Base-by-base conservation (phyloP, 106 monocot genomes). In the Dendrobium nobile region DNA sequence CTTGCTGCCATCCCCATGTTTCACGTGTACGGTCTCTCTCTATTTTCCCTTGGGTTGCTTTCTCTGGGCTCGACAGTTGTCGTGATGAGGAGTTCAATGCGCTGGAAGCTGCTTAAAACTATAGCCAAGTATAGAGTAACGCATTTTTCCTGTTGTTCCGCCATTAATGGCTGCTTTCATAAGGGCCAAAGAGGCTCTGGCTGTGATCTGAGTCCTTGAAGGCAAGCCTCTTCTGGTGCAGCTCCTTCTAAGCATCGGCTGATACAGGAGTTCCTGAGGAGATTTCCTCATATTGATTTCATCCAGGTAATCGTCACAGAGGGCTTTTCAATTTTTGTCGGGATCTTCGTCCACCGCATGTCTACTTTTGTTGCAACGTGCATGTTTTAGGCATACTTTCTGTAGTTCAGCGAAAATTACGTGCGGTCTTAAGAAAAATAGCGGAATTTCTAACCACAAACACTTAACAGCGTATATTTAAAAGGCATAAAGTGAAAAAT, bases 1-100 rank as follows among this genome's bases (percentile, higher is more conserved):
- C 89, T 95, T 8, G 86, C 89, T 16, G 81, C 78, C 0, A 16
- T 95, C 11, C 95, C 95, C 0, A 95, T 95, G 92, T 95, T 95
- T 37, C 95, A 95, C 58, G 82, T 95, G 1, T 92, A 90, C 40
- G 95, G 95, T 0, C 75, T 95, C 9, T 87, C 91, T 0, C 87
- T 93, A 18, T 91, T 95, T 68, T 72, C 85, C 10, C 79, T 88
- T 5, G 95, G 93, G 10, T 83, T 92, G 22, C 80, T 91, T 5
- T 85, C 87, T 15, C 64, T 92, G 75, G 95, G 95, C 0, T 72
- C 92, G 0, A 85, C 15, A 19, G 79, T 95, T 15, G 89, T 95
- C 59, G 91, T 91, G 5, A 89, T 95, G 89, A 86, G 79, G 82
- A 89, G 75, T 95, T 93, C 41, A 82, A 84, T 41, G 79, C 68